Base-by-base conservation (phyloP, 352 stramenopile species). In the Elongisporangium undulatum region DNA sequence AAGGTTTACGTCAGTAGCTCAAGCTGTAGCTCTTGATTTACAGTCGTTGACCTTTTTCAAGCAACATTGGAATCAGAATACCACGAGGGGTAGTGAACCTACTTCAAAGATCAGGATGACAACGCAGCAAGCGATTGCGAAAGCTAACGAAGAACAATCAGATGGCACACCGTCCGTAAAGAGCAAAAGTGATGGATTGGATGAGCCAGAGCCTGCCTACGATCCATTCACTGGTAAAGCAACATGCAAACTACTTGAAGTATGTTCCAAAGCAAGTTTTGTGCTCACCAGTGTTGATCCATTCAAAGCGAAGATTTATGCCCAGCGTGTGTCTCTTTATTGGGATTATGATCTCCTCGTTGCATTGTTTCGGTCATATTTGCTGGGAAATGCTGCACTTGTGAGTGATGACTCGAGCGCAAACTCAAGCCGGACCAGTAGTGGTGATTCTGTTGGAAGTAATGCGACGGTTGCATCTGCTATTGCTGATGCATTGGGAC, bases 301-400 rank as follows among this genome's bases (percentile, higher is more conserved):
- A 50, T 77, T 89, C 22, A 75, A 82, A 23, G 72, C 59, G 3
- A 80, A 79, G 58, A 52, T 90, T 8, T 74, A 72, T 17, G 55
- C 75, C 3, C 66, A 88, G 34, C 80, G 83, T 62, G 67, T 77
- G 6, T 69, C 72, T 1, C 2, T 90, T 4, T 92, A 90, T 52
- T 92, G 82, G 82, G 80, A 92, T 51, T 79, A 90, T 34, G 76
- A 88, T 13, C 61, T 90, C 21, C 54, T 92, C 8, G 79, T 82
- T 49, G 72, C 74, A 3, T 58, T 92, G 17, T 77, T 89, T 55
- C 69, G 63, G 2, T 88, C 83, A 16, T 85, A 89, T 41, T 60
- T 85, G 0, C 69, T 76, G 19, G 70, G 65, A 0, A 77, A 72
- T 15, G 60, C 60, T 0, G 23, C 64, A 3, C 51, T 75, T 0